These are phyloP conservation scores for Scalesia atractyloides DNA, from an alignment of 129 eudicot species.

Conservation along the genomic window DNA sequence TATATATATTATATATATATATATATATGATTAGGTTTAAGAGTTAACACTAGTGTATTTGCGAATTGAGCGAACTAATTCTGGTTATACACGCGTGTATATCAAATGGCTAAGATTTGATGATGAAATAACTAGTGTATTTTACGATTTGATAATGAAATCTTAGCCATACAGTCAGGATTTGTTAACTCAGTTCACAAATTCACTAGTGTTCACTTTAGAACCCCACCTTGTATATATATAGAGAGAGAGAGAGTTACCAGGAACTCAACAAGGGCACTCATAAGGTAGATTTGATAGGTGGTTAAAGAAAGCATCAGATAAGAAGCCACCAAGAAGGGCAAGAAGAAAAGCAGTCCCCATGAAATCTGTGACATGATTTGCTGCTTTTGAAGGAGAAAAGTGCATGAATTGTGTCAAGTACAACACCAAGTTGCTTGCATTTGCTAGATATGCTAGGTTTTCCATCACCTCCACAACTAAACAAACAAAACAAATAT, in stretches of 20 bases:
- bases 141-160: no score
- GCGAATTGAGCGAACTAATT: no score
- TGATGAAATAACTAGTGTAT: no score
- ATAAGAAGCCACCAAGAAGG: constrained; percentile 88
- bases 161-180: no score
- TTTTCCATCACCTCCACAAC: constrained; percentile 93
- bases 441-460: constrained; percentile 81
- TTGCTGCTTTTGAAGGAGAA: constrained; percentile 63
- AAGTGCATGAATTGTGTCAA: constrained; percentile 72
- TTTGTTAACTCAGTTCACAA: no score
- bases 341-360: constrained; percentile 94
- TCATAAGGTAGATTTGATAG: constrained; percentile 59
- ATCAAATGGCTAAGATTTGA: no score
- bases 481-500: constrained; percentile 17
- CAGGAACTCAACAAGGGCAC: constrained; percentile 68
- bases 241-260: constrained; percentile 36
- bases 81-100: no score
- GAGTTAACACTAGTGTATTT: no score
- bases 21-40: not conserved
- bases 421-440: constrained; percentile 88
- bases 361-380: constrained; percentile 88
- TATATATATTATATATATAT: not conserved
- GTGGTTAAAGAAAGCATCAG: constrained; percentile 84
- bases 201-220: no score
- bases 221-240: no score